phyloP scores from a whole-genome alignment of 352 stramenopile genomes.

The Phytophthora quininea region DNA sequence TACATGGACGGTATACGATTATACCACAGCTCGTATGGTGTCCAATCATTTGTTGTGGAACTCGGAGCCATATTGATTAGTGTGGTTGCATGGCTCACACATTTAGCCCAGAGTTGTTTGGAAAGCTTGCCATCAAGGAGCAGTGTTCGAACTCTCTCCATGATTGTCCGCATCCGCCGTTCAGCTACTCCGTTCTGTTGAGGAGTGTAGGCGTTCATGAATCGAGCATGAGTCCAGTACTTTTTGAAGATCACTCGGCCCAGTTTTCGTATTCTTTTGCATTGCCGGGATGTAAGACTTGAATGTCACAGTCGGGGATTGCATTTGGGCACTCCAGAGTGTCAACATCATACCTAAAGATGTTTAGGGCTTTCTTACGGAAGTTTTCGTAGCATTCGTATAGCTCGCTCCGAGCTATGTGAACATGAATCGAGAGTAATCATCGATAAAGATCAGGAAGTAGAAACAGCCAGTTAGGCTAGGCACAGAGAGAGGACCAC shows the following conservation, averaged over 20 bases:
- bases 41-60: not conserved
- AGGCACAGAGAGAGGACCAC: not conserved
- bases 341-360: not conserved
- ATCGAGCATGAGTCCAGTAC: constrained; percentile 5
- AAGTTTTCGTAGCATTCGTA: constrained; percentile 9
- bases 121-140: not conserved
- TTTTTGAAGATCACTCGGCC: constrained; percentile 5
- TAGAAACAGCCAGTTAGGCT: not conserved
- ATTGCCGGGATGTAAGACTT: not conserved
- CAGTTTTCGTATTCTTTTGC: not conserved
- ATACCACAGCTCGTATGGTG: not conserved
- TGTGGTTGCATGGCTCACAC: constrained; percentile 7
- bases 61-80: not conserved
- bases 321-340: not conserved
- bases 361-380: not conserved
- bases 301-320: not conserved
- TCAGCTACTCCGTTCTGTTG: constrained; percentile 3
- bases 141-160: not conserved
- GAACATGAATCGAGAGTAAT: constrained; percentile 8
- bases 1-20: not conserved
- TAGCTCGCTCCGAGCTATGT: constrained; percentile 4
- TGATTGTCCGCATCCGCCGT: constrained; percentile 4
- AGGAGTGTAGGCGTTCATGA: constrained; percentile 3
- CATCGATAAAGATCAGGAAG: not conserved
- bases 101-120: constrained; percentile 1